Conservation (phyloP, 805 yeast species). For the Geotrichum ghanense region DNA sequence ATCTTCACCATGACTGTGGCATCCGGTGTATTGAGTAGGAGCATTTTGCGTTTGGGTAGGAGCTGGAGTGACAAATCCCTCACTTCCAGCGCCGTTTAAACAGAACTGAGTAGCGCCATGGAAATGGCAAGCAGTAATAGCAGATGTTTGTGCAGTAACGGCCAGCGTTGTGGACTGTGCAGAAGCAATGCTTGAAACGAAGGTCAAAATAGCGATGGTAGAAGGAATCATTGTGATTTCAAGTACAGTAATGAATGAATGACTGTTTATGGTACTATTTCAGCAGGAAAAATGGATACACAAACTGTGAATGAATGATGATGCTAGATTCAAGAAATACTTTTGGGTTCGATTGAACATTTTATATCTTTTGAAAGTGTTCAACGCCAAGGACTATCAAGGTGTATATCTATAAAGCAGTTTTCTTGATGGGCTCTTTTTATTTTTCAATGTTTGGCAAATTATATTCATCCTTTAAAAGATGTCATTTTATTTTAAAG, state of each 20-base stretch:
- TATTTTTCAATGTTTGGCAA: too few relatives aligned
- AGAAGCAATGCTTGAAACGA: background rate
- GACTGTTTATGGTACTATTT: too few relatives aligned
- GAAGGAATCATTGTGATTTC: too few relatives aligned
- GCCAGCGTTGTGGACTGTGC: background rate
- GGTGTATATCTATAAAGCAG: too few relatives aligned
- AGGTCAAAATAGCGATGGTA: too few relatives aligned
- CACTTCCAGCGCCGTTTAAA: background rate
- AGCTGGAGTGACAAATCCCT: background rate
- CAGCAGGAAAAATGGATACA: background rate
- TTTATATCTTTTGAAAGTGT: too few relatives aligned
- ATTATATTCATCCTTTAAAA: too few relatives aligned
- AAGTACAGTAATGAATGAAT: too few relatives aligned
- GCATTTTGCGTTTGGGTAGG: background rate
- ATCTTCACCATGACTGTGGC: slow-evolving; percentile 2
- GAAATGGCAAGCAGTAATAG: background rate
- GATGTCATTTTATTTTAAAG: too few relatives aligned
- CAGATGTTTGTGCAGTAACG: background rate
- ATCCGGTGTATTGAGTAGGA: slow-evolving; percentile 4
- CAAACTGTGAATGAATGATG: background rate
- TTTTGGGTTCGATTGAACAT: background rate
- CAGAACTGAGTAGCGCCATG: background rate
- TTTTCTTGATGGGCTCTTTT: too few relatives aligned
- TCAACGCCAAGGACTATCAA: slow-evolving; percentile 2
- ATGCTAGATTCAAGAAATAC: background rate